Evolutionary conservation across 2,329 filamentous ascomycete genomes (phyloP), one percentile per base, ranked within the genome.

Genomic region (Aureobasidium subglaciale): DNA sequence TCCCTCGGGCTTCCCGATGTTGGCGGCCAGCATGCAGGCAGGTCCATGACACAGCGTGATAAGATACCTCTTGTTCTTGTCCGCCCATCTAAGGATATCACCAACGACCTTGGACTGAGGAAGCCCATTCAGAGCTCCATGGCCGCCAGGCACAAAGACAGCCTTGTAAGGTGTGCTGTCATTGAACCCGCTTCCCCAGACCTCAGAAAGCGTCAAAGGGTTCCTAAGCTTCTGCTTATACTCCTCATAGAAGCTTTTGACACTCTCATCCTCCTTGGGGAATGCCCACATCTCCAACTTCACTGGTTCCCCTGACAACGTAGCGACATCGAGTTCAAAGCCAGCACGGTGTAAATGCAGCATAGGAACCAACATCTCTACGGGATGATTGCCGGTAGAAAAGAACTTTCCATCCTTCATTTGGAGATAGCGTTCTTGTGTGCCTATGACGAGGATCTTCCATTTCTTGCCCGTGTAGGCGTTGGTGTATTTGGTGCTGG

Each of bases 331-430:
- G 20, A 49, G 32, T 1, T 49, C 45, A 5, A 49, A 49, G 15
- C 45, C 45, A 2, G 45, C 45, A 6, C 20, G 18, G 3, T 49
- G 20, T 7, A 49, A 15, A n/a, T 49, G 45, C 5, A 49, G 9
- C 45, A 49, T 49, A 1, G 45, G 45, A 2, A 49, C 3, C 22
- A 49, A 13, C 45, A 49, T 49, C 15, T 49, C 45, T 7, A 49
- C 45, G 20, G 45, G 45, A 20, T 49, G 45, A 22, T 49, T 49
- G 22, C 45, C 45, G 13, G 45, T 49, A 1, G 45, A 49, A 8
- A 49, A 49, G 32, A 49, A 49, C 32, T 49, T 49, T 18, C 45
- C 45, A 3, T 49, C 45, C 4, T 30, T 32, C 45, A 49, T 49
- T 10, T 16, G 30, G 0, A 49, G 20, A 13, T 49, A 49, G 22